Evolutionary conservation across 768 basidiomycete species (phyloP).

Genomic region (Aureoboletus auriporus): DNA sequence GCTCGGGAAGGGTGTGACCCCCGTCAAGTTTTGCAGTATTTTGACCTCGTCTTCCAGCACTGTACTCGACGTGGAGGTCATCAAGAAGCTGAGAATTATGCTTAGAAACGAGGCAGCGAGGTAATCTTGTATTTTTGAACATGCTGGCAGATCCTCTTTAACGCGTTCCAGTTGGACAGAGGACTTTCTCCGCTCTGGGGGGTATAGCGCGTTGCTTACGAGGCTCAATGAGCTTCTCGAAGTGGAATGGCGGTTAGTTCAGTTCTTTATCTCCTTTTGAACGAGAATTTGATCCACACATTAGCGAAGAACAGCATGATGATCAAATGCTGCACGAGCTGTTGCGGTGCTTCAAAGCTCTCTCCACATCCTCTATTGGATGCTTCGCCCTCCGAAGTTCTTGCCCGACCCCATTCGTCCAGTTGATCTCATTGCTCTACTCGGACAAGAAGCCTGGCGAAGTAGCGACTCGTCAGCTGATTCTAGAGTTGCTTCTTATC

Average conservation of each 20-base stretch:
- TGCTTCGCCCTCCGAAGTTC: constrained; percentile 87
- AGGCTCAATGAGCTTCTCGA: constrained; percentile 88
- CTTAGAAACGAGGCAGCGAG: constrained; percentile 89
- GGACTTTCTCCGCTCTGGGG: constrained; percentile 77
- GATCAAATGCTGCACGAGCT: constrained; percentile 92
- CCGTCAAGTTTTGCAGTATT: constrained; percentile 63
- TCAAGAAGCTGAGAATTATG: constrained; percentile 84
- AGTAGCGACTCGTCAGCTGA: constrained; percentile 82
- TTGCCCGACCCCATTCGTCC: constrained; percentile 82
- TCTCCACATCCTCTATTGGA: constrained; percentile 86
- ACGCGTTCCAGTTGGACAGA: constrained; percentile 72
- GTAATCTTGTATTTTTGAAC: constrained; percentile 36
- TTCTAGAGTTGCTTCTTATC: constrained; percentile 80
- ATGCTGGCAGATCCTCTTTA: not conserved
- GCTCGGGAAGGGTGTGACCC: constrained; percentile 51
- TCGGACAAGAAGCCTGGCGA: constrained; percentile 99
- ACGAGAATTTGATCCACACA: constrained; percentile 8
- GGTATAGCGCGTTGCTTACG: constrained; percentile 80
- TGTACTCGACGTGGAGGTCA: constrained; percentile 75
- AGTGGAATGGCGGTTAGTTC: constrained; percentile 91
- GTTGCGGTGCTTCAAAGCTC: constrained; percentile 88
- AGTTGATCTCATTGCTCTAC: constrained; percentile 80
- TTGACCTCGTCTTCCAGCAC: constrained; percentile 66
- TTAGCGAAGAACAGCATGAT: constrained; percentile 97
- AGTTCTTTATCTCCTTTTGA: not conserved